A percentile compares a stretch with the other conserved stretches of the same genome.
Conservation (phyloP, 768 basidiomycete genomes). For the Naganishia kalamii region DNA sequence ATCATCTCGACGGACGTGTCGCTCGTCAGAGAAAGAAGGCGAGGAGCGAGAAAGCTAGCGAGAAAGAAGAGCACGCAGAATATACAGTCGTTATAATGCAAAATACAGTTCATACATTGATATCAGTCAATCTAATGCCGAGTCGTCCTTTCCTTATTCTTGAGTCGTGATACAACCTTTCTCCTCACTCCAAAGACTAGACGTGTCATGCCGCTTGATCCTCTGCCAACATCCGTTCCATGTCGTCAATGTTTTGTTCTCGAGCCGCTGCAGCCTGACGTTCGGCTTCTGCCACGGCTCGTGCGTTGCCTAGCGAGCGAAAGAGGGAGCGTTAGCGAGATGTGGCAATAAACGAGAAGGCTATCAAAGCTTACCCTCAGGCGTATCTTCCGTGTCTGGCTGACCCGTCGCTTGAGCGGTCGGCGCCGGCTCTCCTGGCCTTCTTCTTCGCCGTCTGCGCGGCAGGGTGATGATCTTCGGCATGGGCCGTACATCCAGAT, state of each 20-base stretch:
- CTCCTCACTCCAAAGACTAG: neutral
- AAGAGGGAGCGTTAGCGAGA: neutral
- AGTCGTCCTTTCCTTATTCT: no score
- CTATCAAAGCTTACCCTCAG: slow-evolving; percentile 25
- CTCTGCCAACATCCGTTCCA: slow-evolving; percentile 36
- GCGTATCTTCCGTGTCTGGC: slow-evolving; percentile 30
- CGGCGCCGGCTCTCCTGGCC: slow-evolving; percentile 23
- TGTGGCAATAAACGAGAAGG: neutral
- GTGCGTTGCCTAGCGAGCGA: slow-evolving; percentile 25
- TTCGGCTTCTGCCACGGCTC: slow-evolving; percentile 34
- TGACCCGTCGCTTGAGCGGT: slow-evolving; percentile 23
- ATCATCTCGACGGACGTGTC: no score
- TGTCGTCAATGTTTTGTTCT: slow-evolving; percentile 20
- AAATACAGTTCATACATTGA: no score
- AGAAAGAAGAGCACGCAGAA: no score
- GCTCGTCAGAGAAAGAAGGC: no score
- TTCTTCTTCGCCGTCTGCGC: slow-evolving; percentile 33
- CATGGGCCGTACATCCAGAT: slow-evolving; percentile 87
- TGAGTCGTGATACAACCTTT: neutral
- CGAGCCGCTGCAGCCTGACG: slow-evolving; percentile 13
- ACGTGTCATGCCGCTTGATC: slow-evolving; percentile 34
- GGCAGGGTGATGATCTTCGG: slow-evolving; percentile 60
- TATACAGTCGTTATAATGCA: no score
- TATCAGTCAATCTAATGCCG: no score
- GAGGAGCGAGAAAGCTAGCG: no score